Evolutionary conservation across 2,329 filamentous ascomycete species (phyloP), one percentile per base, ranked within the genome.

Genomic region (Fusarium foetens): DNA sequence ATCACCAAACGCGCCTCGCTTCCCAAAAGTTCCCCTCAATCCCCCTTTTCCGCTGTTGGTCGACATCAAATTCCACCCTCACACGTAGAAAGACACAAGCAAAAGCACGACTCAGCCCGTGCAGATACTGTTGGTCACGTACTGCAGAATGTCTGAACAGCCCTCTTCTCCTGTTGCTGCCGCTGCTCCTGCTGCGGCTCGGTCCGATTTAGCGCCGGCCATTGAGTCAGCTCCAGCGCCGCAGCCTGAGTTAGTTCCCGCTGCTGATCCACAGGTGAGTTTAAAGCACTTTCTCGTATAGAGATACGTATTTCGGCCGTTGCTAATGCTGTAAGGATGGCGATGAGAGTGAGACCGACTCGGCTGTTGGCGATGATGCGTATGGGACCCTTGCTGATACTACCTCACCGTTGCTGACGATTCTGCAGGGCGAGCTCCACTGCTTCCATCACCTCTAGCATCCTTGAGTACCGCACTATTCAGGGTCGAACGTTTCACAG

Each of bases 401-500:
- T 35, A 46, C 23, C 11, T 35, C 36, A 33, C 19, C 27, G 41
- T 23, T 39, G 45, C 70, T 72, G 43, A 72, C 23, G 13, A 3
- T 6, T 10, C 19, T 13, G 6, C 23, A 76, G 74, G 13, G 72
- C 54, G 12, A 76, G 74, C 59, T 76, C 74, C 21, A 76, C 74
- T 21, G 74, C 74, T 14, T 76, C 74, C 4, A 71, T 76, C 35
- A 64, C 74, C 6, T 61, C 67, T 2, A 76, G 74, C 19, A 76
- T 76, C 33, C 60, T 76, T 6, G 65, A 76, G 33, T 76, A 76
- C 45, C 74, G 74, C 17, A 73, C 64, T 19, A 70, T 76, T 1
- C 72, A 74, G 27, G 74, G 74, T 8, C 71, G 74, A 2, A 76
- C 74, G 0, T 75, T 72, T 21, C 75, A 76, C 21, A 76, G 74